Base-by-base conservation (phyloP, 176 grass and related monocot species). In the Carex cristatella region DNA sequence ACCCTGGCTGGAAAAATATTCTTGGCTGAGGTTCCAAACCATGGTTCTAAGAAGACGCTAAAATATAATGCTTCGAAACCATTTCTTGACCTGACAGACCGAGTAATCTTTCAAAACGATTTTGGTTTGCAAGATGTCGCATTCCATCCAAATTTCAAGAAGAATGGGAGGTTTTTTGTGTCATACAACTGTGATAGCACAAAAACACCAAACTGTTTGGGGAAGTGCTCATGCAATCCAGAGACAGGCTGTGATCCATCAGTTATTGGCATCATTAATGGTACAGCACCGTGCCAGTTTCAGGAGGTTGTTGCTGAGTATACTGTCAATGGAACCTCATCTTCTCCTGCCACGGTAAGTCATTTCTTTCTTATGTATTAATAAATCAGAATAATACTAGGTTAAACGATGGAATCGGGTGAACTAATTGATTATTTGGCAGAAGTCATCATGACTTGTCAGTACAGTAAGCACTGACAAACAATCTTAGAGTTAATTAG, bases 151-250 rank as follows among this genome's bases (percentile, higher is more conserved):
- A 88, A 83, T 18, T 98, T 92, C 71, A 84, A 64, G 2, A n/a
- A 37, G 7, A 98, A 98, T 68, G 93, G 95, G 1, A 84, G 93
- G 3, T 98, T 98, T 74, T 98, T 98, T 68, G 91, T 98, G 53
- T 98, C 95, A 40, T 98, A 98, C 81, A 95, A 89, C 87, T 98
- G 95, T 60, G 95, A 98, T 66, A 93, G 90, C 85, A 83, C 83
- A 63, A 72, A 87, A 61, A 93, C 91, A 35, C 62, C 89, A 0
- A 73, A 91, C 0, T 98, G 95, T 86, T 73, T 90, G 1, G 95
- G 95, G 11, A 90, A 93, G 16, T 98, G 95, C 79, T 92, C 93
- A 2, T 98, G 95, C 83, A 98, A 98, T 89, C 87, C 93, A 48
- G 95, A 94, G 68, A 75, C 91, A 37, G 88, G 88, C 9, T 97